A percentile compares a stretch with the other conserved stretches of the same genome.
phyloP scores from a whole-genome alignment of 2,329 filamentous ascomycete species.

The Ophiostoma australiae region DNA sequence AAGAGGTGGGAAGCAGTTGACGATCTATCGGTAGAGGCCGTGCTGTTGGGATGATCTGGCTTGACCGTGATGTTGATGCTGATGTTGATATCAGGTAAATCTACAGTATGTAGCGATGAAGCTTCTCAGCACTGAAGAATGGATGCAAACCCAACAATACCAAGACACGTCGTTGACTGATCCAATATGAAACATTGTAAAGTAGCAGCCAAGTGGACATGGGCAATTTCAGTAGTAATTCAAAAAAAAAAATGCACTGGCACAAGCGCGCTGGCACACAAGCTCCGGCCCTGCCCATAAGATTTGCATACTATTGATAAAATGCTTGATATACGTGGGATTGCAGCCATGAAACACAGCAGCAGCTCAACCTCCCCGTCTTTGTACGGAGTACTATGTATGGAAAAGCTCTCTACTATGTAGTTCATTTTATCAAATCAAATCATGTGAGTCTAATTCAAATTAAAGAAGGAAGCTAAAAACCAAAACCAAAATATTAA shows the following conservation, averaged over 20 bases:
- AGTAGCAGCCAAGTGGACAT: not conserved
- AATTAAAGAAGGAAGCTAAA: not conserved
- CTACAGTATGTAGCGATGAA: not conserved
- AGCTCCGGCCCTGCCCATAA: constrained; percentile 7
- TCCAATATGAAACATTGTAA: not conserved
- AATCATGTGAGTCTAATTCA: not conserved
- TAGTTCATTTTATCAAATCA: too few relatives aligned
- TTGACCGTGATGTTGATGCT: not conserved
- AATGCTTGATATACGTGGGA: not conserved
- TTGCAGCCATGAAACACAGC: not conserved
- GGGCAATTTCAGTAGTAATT: not conserved
- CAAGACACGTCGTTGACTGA: constrained; percentile 1
- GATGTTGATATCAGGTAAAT: not conserved
- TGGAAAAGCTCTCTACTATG: too few relatives aligned
- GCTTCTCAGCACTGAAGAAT: not conserved
- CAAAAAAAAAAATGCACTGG: constrained; percentile 1
- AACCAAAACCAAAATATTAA: not conserved
- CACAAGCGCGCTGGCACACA: not conserved
- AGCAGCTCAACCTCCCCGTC: not conserved
- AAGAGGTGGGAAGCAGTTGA: not conserved
- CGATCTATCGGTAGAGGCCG: constrained; percentile 13
- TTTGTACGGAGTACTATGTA: too few relatives aligned
- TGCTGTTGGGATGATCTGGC: constrained; percentile 14
- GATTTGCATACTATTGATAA: constrained; percentile 12
- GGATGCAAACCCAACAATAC: not conserved